Percentiles rank a stretch among this genome's conserved stretches.
Evolutionary conservation across 2,329 filamentous ascomycete genomes (phyloP).

Genomic region (Ophiostoma fasciatum): DNA sequence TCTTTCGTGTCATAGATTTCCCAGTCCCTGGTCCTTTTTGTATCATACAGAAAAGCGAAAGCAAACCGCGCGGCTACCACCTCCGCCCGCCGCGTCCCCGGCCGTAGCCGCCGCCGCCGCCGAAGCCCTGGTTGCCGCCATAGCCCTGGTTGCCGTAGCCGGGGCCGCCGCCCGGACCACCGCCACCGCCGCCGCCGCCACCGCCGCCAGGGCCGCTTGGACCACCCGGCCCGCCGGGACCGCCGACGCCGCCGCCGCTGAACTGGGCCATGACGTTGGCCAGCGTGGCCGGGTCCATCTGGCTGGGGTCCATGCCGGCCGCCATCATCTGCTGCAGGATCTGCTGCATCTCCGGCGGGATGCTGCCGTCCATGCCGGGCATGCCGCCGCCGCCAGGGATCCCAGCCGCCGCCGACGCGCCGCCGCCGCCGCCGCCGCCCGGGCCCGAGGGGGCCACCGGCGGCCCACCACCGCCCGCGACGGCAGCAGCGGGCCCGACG

Average conservation of each 20-base stretch:
- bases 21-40: no score
- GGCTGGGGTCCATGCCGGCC: constrained; percentile 47
- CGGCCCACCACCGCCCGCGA: not conserved
- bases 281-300: constrained; percentile 48
- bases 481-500: constrained; percentile 16
- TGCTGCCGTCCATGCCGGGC: constrained; percentile 34
- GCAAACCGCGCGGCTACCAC: not conserved
- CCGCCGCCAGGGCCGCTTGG: not conserved
- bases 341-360: constrained; percentile 49
- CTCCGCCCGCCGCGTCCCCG: constrained; percentile 18
- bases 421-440: constrained; percentile 11
- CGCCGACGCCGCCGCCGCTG: constrained; percentile 28
- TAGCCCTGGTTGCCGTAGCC: constrained; percentile 29
- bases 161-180: constrained; percentile 31
- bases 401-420: constrained; percentile 16
- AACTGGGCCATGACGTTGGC: constrained; percentile 45
- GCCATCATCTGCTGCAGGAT: constrained; percentile 61
- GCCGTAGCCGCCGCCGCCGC: constrained; percentile 14
- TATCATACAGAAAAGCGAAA: not conserved
- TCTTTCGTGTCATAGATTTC: no score
- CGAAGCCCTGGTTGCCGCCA: constrained; percentile 17
- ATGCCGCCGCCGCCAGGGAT: constrained; percentile 17
- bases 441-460: no score
- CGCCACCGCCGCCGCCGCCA: constrained; percentile 27
- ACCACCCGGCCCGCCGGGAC: constrained; percentile 5